Percentiles rank a stretch among this genome's conserved stretches.
Evolutionary conservation across 345 rosid genomes (phyloP).

Genomic region (Reutealis trisperma): DNA sequence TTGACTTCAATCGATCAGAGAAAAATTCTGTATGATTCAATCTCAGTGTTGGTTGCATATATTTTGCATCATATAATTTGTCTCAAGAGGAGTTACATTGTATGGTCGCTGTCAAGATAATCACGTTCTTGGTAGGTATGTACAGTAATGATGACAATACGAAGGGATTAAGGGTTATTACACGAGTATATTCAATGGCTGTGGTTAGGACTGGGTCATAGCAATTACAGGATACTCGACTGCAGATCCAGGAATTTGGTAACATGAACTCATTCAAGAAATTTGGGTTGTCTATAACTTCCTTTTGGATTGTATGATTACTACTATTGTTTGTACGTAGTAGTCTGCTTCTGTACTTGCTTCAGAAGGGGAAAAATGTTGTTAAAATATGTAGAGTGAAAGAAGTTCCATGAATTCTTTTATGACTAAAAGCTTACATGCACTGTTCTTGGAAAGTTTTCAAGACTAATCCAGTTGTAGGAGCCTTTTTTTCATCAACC

Average conservation of each 20-base stretch:
- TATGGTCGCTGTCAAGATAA: background rate
- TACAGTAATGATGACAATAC: background rate
- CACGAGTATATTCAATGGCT: background rate
- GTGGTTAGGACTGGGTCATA: background rate
- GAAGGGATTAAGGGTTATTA: background rate
- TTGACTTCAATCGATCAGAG: no score
- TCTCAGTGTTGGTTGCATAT: background rate
- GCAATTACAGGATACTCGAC: background rate
- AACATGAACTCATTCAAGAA: background rate
- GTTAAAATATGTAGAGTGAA: no score
- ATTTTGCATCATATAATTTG: background rate
- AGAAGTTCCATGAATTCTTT: background rate
- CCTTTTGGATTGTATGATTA: background rate
- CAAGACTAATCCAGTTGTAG: background rate
- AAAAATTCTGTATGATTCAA: background rate
- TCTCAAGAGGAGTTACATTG: background rate
- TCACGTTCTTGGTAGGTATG: background rate
- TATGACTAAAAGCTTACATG: background rate
- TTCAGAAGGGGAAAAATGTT: background rate
- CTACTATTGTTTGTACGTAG: background rate
- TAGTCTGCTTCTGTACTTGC: background rate
- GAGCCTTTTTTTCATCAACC: background rate
- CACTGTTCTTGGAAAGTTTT: background rate
- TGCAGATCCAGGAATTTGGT: background rate
- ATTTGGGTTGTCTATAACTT: background rate